phyloP scores from a whole-genome alignment of 257 asterid species.

The Fraxinus cuspidata region DNA sequence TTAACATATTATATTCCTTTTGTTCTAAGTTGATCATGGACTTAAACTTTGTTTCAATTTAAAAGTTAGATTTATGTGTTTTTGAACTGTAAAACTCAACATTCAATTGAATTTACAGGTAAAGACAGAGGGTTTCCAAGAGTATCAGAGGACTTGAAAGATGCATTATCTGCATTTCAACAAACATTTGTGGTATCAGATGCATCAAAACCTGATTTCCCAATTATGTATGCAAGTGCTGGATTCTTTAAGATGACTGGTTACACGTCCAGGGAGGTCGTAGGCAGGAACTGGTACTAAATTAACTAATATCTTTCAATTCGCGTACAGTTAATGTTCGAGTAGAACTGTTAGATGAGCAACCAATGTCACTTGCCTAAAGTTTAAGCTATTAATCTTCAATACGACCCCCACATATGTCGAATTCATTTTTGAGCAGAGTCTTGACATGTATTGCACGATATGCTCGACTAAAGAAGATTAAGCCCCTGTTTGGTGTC shows the following conservation, averaged over 20 bases:
- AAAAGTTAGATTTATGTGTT: neutral
- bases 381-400: too few species aligned
- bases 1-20: too few species aligned
- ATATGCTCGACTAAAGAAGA: too few species aligned
- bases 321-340: neutral
- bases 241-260: slow-evolving; percentile 99
- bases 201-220: slow-evolving; percentile 82
- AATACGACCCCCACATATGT: too few species aligned
- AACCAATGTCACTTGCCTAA: too few species aligned
- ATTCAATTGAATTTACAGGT: slow-evolving; percentile 32
- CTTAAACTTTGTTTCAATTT: neutral
- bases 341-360: neutral
- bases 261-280: slow-evolving; percentile 82
- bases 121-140: slow-evolving; percentile 65
- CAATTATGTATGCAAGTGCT: slow-evolving; percentile 95
- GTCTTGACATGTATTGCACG: too few species aligned
- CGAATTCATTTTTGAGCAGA: too few species aligned
- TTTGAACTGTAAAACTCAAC: neutral
- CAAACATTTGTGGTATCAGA: slow-evolving; percentile 98
- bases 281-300: slow-evolving; percentile 80
- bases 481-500: too few species aligned
- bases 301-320: slow-evolving; percentile 1
- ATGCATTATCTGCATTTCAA: slow-evolving; percentile 89
- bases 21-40: neutral
- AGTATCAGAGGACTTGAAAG: slow-evolving; percentile 80